A percentile compares a stretch with the other conserved stretches of the same genome.
These are phyloP conservation scores for Aspergillus transmontanensis DNA, from an alignment of 2,329 filamentous ascomycete genomes.

Conservation along the genomic window DNA sequence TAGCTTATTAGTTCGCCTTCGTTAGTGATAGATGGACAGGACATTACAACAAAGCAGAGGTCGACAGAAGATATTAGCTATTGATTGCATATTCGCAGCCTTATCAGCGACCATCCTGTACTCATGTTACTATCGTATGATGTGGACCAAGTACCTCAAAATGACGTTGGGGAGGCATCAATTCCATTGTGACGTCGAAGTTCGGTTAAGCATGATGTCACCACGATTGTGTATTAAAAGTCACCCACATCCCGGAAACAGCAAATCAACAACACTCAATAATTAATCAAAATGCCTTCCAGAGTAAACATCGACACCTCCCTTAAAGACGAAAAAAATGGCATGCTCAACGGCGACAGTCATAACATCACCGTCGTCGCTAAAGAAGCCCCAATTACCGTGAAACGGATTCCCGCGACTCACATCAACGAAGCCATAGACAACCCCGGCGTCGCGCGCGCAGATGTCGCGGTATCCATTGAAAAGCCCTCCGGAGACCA, in stretches of 20 bases:
- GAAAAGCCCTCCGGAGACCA: conserved; percentile 9
- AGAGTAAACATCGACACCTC: not conserved
- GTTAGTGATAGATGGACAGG: not conserved
- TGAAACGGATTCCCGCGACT: not conserved
- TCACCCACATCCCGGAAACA: not conserved
- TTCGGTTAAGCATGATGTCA: not conserved
- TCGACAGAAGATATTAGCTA: not conserved
- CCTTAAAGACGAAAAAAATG: not conserved
- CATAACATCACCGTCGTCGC: not conserved
- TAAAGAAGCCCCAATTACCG: not conserved
- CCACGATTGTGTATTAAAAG: not conserved
- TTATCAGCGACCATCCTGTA: not conserved
- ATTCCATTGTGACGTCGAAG: not conserved
- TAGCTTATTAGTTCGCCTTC: not conserved
- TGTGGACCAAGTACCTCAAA: not conserved
- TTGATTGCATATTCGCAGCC: not conserved
- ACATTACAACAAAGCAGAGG: not conserved
- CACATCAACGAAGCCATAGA: not conserved
- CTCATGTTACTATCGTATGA: not conserved
- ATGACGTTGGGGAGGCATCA: not conserved
- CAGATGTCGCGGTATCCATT: conserved; percentile 7
- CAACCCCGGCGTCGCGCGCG: conserved; percentile 6
- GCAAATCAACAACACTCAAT: not conserved
- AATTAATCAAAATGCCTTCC: not conserved
- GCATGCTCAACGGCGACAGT: not conserved